Base-by-base conservation (phyloP, 164 flowering plant genomes). In the Aristolochia californica region DNA sequence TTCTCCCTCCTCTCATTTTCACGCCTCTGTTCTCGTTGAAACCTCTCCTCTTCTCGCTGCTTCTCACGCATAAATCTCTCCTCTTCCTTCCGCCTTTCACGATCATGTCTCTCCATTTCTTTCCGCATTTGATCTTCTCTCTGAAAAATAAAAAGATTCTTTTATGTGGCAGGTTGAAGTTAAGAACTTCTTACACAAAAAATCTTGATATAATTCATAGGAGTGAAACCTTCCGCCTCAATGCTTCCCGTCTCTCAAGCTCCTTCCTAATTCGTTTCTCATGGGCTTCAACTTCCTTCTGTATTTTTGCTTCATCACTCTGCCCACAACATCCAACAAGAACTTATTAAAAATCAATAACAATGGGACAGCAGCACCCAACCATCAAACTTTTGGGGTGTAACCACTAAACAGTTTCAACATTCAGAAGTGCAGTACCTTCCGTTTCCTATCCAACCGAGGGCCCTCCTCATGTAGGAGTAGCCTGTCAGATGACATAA, bases 91-190 rank as follows among this genome's bases (percentile, higher is more conserved):
- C 90, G 72, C 59, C 91, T 80, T 70, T 91, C 98, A 54, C 96
- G 88, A 28, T 91, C 98, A 51, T 78, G 91, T 68, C 76, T 84
- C 72, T 91, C 98, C 87, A 88, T 84, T 66, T 91, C 96, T 65
- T 83, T 84, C 66, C 78, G 75, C 72, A 84, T 80, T 81, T 86
- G 95, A 51, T 91, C 98, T 64, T 88, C 98, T 70, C 82, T 80
- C 98, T 91, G 27, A 43, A 52, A 10, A 52, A 28, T 30, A 5
- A 53, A 47, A 30, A 62, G 9, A 24, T 34, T 34, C 0, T 34
- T 34, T 20, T 24, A 13, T 11, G 24, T 53, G 43, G 61, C 17
- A 75, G 66, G 16, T 45, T 22, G 58, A 18, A 30, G 55, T 24
- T 55, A 45, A 60, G 20, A 48, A 61, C 18, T 25, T 40, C 26